A percentile compares a stretch with the other conserved stretches of the same genome.
phyloP scores from a whole-genome alignment of 495 filamentous ascomycete species.

The Hypoxylon subgilvum region DNA sequence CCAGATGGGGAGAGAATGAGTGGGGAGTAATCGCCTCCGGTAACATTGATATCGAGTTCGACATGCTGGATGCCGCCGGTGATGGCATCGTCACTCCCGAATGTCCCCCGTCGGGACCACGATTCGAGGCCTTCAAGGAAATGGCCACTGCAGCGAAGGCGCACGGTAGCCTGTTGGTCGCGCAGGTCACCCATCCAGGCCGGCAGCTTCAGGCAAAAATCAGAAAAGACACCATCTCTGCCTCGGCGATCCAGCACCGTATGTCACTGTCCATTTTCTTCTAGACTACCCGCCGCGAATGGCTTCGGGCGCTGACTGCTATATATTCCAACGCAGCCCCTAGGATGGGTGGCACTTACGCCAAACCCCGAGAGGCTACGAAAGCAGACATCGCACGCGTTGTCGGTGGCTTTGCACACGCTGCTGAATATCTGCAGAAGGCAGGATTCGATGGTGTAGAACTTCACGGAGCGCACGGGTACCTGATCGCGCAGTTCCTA shows the following conservation, averaged over 20 bases:
- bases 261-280: constrained; percentile 13
- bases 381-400: constrained; percentile 57
- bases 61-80: constrained; percentile 62
- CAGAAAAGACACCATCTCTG: constrained; percentile 60
- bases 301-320: neutral
- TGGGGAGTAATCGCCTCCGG: constrained; percentile 63
- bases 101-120: constrained; percentile 52
- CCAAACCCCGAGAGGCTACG: constrained; percentile 46
- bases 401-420: constrained; percentile 58
- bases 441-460: constrained; percentile 64
- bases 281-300: neutral
- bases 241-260: constrained; percentile 61
- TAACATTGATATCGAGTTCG: constrained; percentile 65
- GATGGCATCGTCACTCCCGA: constrained; percentile 61
- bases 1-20: constrained; percentile 63
- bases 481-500: constrained; percentile 68
- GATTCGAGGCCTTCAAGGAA: constrained; percentile 65
- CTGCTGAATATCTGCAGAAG: constrained; percentile 60
- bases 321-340: constrained; percentile 1
- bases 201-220: constrained; percentile 58
- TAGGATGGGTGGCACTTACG: neutral
- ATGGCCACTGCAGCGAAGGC: constrained; percentile 57
- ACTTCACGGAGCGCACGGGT: constrained; percentile 63
- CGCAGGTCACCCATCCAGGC: constrained; percentile 65
- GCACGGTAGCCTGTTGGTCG: constrained; percentile 60